phyloP scores from a whole-genome alignment of 2,329 filamentous ascomycete species.

The Stachybotrys chlorohalonatus region DNA sequence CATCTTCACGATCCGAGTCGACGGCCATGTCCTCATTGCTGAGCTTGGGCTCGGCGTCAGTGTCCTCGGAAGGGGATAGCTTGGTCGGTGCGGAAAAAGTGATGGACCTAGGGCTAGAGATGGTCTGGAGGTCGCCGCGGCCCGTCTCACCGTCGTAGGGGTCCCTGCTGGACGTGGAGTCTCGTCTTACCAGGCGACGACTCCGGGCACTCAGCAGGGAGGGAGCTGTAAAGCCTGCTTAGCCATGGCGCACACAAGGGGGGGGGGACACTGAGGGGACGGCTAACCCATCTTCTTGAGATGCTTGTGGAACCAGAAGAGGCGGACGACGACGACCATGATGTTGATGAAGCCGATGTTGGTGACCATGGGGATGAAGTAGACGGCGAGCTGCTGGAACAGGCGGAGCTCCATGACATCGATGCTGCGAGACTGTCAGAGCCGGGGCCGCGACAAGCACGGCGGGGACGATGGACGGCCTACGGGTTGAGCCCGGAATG shows the following conservation, averaged over 20 bases:
- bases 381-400: slow-evolving; percentile 43
- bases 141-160: background rate
- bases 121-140: background rate
- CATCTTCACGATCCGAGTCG: background rate
- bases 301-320: slow-evolving; percentile 39
- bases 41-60: background rate
- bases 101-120: background rate
- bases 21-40: background rate
- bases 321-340: slow-evolving; percentile 34
- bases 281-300: slow-evolving; percentile 26
- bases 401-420: slow-evolving; percentile 37
- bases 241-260: background rate
- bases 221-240: background rate
- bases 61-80: background rate
- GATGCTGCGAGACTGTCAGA: slow-evolving; percentile 21
- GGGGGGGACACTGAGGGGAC: slow-evolving; percentile 1
- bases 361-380: slow-evolving; percentile 37
- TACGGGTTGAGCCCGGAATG: slow-evolving; percentile 31
- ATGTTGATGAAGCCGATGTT: slow-evolving; percentile 42
- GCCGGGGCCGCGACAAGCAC: background rate
- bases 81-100: background rate
- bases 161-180: background rate
- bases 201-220: background rate
- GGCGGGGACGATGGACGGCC: too few species aligned
- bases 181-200: background rate